Evolutionary conservation across 2,329 filamentous ascomycete genomes (phyloP), one percentile per base, ranked within the genome.

Genomic region (Aspergillus puulaauensis): DNA sequence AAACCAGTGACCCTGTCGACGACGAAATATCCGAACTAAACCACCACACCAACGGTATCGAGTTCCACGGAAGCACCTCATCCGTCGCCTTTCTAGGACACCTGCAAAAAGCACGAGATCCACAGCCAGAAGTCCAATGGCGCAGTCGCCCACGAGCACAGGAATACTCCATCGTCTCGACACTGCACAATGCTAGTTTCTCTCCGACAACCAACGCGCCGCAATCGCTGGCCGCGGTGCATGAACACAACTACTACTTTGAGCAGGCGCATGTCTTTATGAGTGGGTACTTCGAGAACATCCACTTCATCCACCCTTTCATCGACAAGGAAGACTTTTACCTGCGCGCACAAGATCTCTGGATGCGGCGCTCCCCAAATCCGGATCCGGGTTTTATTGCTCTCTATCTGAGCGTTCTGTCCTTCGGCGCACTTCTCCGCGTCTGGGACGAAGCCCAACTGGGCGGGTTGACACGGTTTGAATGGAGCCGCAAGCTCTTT

Each of bases 61-160:
- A 81, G 59, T 81, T 79, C 39, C 79, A 81, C 57, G 79, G 79
- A 4, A 79, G 74, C 57, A 78, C 78, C 1, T 81, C 79, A 0
- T 77, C 76, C 2, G 74, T 79, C 1, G 77, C 79, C 4, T 71
- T 79, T 2, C 69, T 81, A 9, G 77, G 75, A 2, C 74, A 77
- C 52, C 64, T 81, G 4, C 70, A 77, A 55, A 72, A 69, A 52
- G 59, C 64, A 3, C 52, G 53, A 56, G 45, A 59, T 6, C 48
- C 44, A 15, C 41, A 21, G 19, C 23, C 41, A 52, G 43, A 47
- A 52, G 41, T 39, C 9, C 45, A 37, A 15, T 39, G 46, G 43
- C 27, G n/a, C 12, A 35, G 17, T 51, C n/a, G 23, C 17, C 21
- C 23, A 2, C 21, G 31, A 11, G 8, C 52, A n/a, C n/a, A 39